Conservation (phyloP, 441 rosid species). For the Euphorbia schlechtendalii region DNA sequence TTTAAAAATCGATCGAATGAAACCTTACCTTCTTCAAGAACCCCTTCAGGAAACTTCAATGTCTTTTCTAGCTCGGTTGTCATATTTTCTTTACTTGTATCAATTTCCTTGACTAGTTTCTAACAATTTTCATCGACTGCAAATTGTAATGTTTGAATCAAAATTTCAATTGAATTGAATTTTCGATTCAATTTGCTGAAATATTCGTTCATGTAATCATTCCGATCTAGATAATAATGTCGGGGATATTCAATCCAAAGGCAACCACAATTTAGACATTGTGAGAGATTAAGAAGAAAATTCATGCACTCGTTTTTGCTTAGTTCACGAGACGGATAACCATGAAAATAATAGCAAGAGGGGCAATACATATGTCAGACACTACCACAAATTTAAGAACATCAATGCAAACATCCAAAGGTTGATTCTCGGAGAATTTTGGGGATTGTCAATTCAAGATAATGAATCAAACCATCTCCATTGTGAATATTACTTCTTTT, state of each 20-base stretch:
- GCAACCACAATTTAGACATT: background rate
- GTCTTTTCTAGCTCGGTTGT: background rate
- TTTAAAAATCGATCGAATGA: background rate
- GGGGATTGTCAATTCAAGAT: too few species aligned
- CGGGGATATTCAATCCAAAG: background rate
- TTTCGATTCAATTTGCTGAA: background rate
- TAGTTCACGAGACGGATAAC: constrained; percentile 11
- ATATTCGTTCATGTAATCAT: background rate
- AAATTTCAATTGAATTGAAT: background rate
- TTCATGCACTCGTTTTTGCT: background rate
- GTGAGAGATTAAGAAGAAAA: background rate
- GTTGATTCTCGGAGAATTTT: too few species aligned
- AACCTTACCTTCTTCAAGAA: background rate
- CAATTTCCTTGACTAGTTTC: constrained; percentile 1
- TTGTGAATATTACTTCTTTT: too few species aligned
- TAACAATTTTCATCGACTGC: background rate
- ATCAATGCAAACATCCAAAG: too few species aligned
- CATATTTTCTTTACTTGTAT: background rate
- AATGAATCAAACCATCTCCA: too few species aligned
- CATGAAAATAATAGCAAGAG: background rate
- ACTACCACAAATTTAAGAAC: too few species aligned
- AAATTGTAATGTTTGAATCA: background rate
- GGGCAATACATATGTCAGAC: too few species aligned
- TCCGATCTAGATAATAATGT: background rate
- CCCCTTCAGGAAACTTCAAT: background rate